These are phyloP conservation scores for Amborella trichopoda DNA, from an alignment of 164 flowering plant genomes.

Conservation along the genomic window DNA sequence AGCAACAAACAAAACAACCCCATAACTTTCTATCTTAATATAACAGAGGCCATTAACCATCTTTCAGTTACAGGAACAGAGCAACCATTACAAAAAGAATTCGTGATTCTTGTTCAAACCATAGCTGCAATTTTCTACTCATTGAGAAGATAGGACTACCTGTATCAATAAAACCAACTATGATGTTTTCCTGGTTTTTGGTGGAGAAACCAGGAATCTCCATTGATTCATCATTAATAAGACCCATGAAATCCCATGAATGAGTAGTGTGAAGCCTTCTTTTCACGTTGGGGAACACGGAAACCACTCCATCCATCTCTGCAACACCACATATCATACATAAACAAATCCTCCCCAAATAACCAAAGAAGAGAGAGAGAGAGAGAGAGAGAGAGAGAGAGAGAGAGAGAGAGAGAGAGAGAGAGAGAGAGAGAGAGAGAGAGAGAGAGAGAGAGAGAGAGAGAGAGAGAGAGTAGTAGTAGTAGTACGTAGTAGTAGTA, in stretches of 20 bases:
- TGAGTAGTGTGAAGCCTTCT: slow-evolving; percentile 66
- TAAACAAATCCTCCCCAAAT: neutral
- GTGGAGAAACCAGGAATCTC: slow-evolving; percentile 64
- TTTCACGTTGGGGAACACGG: slow-evolving; percentile 57
- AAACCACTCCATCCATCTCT: slow-evolving; percentile 79
- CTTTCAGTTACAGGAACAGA: too few relatives aligned
- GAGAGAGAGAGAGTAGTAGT: too few relatives aligned
- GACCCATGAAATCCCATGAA: slow-evolving; percentile 90
- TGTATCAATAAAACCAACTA: slow-evolving; percentile 71
- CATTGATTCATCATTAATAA: slow-evolving; percentile 48
- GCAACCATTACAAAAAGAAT: too few relatives aligned
- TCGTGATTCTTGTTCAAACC: too few relatives aligned
- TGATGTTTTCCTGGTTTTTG: slow-evolving; percentile 56
- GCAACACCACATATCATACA: slow-evolving; percentile 1
- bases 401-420: too few relatives aligned
- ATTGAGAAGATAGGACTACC: slow-evolving; percentile 27
- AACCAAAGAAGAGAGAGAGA: neutral
- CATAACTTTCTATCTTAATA: too few relatives aligned
- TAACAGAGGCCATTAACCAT: too few relatives aligned
- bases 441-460: too few relatives aligned
- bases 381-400: neutral
- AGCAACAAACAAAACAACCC: too few relatives aligned
- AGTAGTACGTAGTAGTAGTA: too few relatives aligned
- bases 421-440: too few relatives aligned
- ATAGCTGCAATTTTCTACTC: too few relatives aligned